Base-by-base conservation (phyloP, 192 early-diverging fungal genomes). In the Coemansia sp. region DNA sequence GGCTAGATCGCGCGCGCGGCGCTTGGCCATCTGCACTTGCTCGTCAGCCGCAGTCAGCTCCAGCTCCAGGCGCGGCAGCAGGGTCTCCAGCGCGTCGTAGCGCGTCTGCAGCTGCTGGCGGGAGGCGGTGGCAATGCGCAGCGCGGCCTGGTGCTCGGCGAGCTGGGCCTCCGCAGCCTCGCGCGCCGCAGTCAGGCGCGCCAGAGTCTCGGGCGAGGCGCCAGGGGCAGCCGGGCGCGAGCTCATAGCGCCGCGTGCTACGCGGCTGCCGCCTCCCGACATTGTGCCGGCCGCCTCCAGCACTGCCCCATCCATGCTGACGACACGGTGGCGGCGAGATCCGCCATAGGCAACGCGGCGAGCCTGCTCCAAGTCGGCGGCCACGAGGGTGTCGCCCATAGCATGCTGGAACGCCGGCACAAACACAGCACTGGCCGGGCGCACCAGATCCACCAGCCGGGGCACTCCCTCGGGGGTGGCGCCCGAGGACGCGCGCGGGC, bases 211-310 rank as follows among this genome's bases (percentile, higher is more conserved):
- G 5, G 84, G 72, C 27, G 85, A 77, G 23, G 85, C 85, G 38
- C 86, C 89, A 14, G 80, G 78, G 10, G 76, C 72, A 1, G 42
- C 32, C 41, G 91, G 88, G 42, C 84, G 92, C 11, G 92, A 93
- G 76, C 90, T 88, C 98, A 98, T 99, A 29, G 90, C 93, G 11
- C 98, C 98, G 14, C 89, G 86, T 8, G 81, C 77, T 0, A 89
- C 86, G 55, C 85, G 84, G 12, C 68, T 87, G 21, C 95, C 96
- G 57, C 95, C 98, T 66, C 96, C 96, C 36, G 88, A 89, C 93
- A 99, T 95, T 7, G 95, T 91, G 70, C 98, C 96, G 6, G 90
- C 89, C 23, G 86, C 87, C 65, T 98, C 96, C 63, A 99, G 94
- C 51, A 98, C 75, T 57, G 94, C 87, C 3, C 98, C 96, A 57